These are phyloP conservation scores for Sordariomycetes sp. DNA, from an alignment of 2,329 filamentous ascomycete genomes.

Conservation along the genomic window DNA sequence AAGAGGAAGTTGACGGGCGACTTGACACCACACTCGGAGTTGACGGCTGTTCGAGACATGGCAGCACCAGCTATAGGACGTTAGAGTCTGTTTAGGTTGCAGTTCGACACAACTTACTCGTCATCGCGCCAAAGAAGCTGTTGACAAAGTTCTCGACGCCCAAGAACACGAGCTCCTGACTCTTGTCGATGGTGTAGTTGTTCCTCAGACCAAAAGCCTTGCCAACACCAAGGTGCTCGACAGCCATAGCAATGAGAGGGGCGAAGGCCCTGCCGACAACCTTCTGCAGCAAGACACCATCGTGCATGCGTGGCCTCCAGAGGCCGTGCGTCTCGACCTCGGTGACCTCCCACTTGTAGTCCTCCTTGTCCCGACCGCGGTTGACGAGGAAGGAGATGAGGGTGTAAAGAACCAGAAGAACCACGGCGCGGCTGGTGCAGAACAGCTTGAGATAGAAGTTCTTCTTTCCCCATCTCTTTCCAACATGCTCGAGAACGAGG, in stretches of 20 bases:
- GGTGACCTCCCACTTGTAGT: constrained; percentile 44
- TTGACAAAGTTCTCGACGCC: constrained; percentile 55
- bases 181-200: constrained; percentile 53
- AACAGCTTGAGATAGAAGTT: constrained; percentile 49
- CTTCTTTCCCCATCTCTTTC: constrained; percentile 49
- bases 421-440: constrained; percentile 50
- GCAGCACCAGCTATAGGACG: constrained; percentile 40
- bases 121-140: constrained; percentile 55
- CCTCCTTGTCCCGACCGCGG: constrained; percentile 33
- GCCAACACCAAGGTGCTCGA: constrained; percentile 57
- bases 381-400: constrained; percentile 56
- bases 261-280: constrained; percentile 46
- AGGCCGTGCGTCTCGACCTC: constrained; percentile 49
- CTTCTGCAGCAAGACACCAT: constrained; percentile 36
- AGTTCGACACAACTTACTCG: constrained; percentile 15
- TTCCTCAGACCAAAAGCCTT: constrained; percentile 55
- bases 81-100: neutral
- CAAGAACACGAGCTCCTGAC: constrained; percentile 56
- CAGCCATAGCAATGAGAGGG: constrained; percentile 49
- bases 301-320: constrained; percentile 36
- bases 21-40: constrained; percentile 53
- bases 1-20: constrained; percentile 52
- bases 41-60: constrained; percentile 60
- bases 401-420: constrained; percentile 52
- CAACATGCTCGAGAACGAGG: constrained; percentile 45